Conservation (phyloP, 805 yeast species). For the Kuraishia molischiana region DNA sequence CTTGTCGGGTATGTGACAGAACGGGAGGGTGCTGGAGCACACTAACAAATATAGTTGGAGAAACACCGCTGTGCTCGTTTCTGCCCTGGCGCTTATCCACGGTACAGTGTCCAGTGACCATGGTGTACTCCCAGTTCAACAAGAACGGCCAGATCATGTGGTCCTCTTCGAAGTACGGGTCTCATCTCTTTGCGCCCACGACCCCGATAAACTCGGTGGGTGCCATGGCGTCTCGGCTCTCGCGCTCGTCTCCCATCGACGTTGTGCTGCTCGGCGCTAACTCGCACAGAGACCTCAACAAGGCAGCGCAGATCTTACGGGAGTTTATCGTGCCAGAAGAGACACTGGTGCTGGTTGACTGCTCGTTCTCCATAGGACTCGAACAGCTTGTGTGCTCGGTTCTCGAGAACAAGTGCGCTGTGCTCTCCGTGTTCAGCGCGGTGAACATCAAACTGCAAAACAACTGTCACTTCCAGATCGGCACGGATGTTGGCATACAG, state of each 20-base stretch:
- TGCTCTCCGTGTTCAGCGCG: background rate
- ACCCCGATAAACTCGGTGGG: background rate
- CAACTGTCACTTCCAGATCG: background rate
- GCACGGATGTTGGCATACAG: background rate
- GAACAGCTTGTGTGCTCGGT: background rate
- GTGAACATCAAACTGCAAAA: background rate
- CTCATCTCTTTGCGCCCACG: background rate
- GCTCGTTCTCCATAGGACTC: background rate
- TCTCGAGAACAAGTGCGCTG: background rate
- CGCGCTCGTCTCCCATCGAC: background rate
- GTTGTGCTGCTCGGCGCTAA: background rate
- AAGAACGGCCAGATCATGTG: background rate
- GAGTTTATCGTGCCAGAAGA: background rate
- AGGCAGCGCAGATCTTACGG: background rate
- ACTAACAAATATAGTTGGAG: background rate
- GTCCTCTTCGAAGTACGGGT: background rate
- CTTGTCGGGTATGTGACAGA: background rate
- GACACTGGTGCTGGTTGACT: background rate
- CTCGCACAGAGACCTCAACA: background rate
- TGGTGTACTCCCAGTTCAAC: background rate
- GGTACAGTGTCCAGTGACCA: background rate
- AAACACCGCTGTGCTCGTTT: background rate
- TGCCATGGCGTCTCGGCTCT: background rate
- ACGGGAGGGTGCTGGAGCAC: background rate
- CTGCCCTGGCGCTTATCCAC: conserved; percentile 1